Conservation (phyloP, 2,329 filamentous ascomycete species). For the Colletotrichum ledebouriae region DNA sequence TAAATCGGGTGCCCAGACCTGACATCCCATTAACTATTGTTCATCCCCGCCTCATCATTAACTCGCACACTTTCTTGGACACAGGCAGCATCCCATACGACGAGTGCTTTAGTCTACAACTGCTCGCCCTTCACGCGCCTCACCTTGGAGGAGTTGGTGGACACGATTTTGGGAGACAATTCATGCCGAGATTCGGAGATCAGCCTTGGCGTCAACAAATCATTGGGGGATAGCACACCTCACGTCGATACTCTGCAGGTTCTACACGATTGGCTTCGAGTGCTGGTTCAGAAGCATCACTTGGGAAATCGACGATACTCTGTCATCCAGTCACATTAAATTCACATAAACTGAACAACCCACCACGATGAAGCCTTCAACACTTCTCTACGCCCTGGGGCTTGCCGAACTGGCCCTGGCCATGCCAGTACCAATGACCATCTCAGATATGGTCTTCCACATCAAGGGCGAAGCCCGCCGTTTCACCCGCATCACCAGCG, state of each 20-base stretch:
- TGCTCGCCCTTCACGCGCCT: conserved; percentile 8
- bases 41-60: conserved; percentile 14
- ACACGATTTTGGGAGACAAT: background rate
- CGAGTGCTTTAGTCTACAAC: background rate
- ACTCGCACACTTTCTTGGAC: conserved; percentile 4
- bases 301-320: background rate
- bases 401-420: conserved; percentile 22
- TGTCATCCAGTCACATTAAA: background rate
- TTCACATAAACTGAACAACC: background rate
- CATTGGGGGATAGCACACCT: background rate
- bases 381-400: conserved; percentile 28
- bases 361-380: conserved; percentile 36
- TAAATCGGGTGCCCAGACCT: conserved; percentile 36
- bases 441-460: conserved; percentile 30
- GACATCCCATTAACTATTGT: conserved; percentile 5
- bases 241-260: background rate
- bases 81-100: background rate
- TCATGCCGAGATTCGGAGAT: background rate
- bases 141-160: conserved; percentile 5
- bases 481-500: conserved; percentile 19
- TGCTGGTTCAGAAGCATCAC: background rate
- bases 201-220: background rate
- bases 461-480: conserved; percentile 26
- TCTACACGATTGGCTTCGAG: background rate
- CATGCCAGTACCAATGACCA: conserved; percentile 35